Base-by-base conservation (phyloP, 352 stramenopile genomes). In the Globisporangium radiosum region DNA sequence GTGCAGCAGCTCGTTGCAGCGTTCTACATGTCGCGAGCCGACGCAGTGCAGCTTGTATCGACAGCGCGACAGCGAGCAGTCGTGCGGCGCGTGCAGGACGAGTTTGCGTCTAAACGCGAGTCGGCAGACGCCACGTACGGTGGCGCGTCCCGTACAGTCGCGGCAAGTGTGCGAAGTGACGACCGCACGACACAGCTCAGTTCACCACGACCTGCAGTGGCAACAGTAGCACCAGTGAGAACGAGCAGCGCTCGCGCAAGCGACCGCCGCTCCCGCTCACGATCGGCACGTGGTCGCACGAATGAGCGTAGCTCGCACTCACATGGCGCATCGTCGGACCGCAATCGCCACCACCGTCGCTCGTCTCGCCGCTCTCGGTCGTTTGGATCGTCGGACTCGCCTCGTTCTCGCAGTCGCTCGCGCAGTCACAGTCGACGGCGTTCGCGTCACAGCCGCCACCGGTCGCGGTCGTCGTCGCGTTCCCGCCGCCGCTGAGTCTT, bases 401-500 rank as follows among this genome's bases (percentile, higher is more conserved):
- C 65, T 50, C 71, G 60, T 15, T 82, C 70, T 14, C 63, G 64
- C 17, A 85, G 73, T 63, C 67, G 70, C 10, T 73, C 64, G 7
- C 57, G 61, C 36, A 54, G 56, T 4, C 62, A 45, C 15, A 19
- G 49, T 47, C 25, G 52, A 59, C 59, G 43, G 39, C 48, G 40
- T 5, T 53, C 39, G 36, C 47, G 17, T 10, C 45, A 17, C 45
- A 43, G 49, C 37, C 38, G 39, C 25, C 58, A 19, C 5, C 38
- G 40, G 0, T 66, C 68, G 15, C 51, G 43, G 1, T 76, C 69
- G 7, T 51, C 25, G 0, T 73, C 66, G 9, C 60, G 57, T 39
- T 67, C 60, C 13, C 57, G 60, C n/a, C 17, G 45, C 17, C 45
- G 45, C 45, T 50, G 45, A 50, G 45, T 25, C 25, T 33, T 33